Evolutionary conservation across 2,329 filamentous ascomycete genomes (phyloP), one percentile per base, ranked within the genome.

Genomic region (Aspergillus quadrilineatus): DNA sequence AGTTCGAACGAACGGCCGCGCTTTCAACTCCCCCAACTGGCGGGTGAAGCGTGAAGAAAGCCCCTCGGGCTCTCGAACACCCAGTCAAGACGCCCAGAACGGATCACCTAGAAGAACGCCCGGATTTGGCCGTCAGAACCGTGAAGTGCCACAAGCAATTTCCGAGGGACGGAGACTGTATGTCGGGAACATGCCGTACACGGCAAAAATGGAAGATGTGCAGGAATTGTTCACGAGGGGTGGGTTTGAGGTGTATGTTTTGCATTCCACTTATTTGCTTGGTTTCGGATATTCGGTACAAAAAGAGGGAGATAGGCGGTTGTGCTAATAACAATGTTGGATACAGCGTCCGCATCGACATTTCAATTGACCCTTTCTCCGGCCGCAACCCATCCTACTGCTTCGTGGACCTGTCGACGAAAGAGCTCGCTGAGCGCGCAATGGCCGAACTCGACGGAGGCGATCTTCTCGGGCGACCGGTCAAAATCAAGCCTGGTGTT

Each of bases 341-440:
- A 55, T 63, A 63, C 65, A 79, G 77, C 61, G 78, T 82, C 61
- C 82, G 83, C 46, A 82, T 90, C 61, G 85, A 88, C 68, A 87
- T 90, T 64, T 86, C 85, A 0, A 80, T 88, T 52, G 87, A 90
- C 65, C 82, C 85, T 1, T 84, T 88, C 69, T 87, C 82, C 30
- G 83, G 81, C 41, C 79, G 87, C 44, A 90, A 90, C 68, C 87
- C 87, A 0, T 87, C 85, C 37, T 90, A 89, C 74, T 90, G 87
- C 75, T 90, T 91, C 64, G 83, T 90, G 45, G 87, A 90, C 65
- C 83, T 90, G 56, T 71, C 72, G 45, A 79, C 77, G 46, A 78
- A 79, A 45, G 82, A 83, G 29, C 76, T 83, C 30, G 87, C 87
- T 3, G 77, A 82, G 4, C 70, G 70, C 1, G 85, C 84, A 1